These are phyloP conservation scores for Dillenia suffruticosa DNA, from an alignment of 164 flowering plant species.

Conservation along the genomic window DNA sequence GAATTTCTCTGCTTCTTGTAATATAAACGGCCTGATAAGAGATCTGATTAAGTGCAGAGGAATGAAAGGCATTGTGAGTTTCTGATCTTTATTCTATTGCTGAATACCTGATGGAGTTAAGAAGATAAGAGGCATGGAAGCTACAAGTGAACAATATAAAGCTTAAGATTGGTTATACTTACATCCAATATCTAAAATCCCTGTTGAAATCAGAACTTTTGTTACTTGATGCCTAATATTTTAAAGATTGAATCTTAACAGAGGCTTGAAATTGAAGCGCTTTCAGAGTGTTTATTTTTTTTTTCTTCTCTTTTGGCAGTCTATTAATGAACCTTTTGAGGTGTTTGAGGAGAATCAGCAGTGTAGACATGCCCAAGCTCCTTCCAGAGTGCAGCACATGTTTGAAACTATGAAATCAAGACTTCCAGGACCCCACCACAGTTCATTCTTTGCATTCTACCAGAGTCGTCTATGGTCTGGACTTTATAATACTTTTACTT, in stretches of 20 bases:
- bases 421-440: slow-evolving; percentile 50
- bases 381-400: slow-evolving; percentile 59
- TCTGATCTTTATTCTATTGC: not conserved
- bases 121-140: no score
- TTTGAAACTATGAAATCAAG: slow-evolving; percentile 40
- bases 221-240: not conserved
- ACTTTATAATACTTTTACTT: not conserved
- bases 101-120: not conserved
- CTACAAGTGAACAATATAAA: no score
- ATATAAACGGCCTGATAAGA: slow-evolving; percentile 31
- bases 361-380: slow-evolving; percentile 36
- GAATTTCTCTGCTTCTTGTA: slow-evolving; percentile 86
- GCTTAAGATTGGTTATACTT: no score
- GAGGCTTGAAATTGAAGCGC: no score
- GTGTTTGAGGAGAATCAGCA: slow-evolving; percentile 47
- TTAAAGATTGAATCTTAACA: no score
- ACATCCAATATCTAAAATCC: no score
- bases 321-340: slow-evolving; percentile 35
- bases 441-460: slow-evolving; percentile 55
- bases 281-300: no score
- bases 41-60: slow-evolving; percentile 50
- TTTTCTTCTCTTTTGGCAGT: slow-evolving; percentile 17
- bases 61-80: slow-evolving; percentile 78
- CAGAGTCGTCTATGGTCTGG: slow-evolving; percentile 61
- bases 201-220: no score